A percentile compares a stretch with the other conserved stretches of the same genome.
phyloP scores from a whole-genome alignment of 2,329 filamentous ascomycete genomes.

The Epichloe glyceriae region DNA sequence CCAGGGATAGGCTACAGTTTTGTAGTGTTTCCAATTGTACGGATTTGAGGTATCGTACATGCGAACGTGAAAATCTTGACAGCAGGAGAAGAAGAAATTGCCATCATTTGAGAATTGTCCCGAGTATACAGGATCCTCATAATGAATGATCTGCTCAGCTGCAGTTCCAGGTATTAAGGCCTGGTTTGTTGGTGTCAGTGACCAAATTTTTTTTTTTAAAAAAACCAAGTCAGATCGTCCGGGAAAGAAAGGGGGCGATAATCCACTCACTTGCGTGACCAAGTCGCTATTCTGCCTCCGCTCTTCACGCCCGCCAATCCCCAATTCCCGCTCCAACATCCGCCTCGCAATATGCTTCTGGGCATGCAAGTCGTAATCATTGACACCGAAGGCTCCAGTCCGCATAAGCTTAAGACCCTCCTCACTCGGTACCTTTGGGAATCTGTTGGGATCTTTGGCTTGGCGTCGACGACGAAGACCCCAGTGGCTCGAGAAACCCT shows the following conservation, averaged over 20 bases:
- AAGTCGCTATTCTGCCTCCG: conserved; percentile 49
- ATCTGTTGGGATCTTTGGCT: conserved; percentile 41
- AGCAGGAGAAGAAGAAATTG: conserved; percentile 90
- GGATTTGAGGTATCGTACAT: conserved; percentile 98
- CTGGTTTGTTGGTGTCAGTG: conserved; percentile 24
- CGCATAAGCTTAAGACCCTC: conserved; percentile 68
- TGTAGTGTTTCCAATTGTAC: conserved; percentile 93
- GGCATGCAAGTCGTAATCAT: conserved; percentile 38
- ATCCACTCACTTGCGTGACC: conserved; percentile 48
- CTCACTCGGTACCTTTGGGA: conserved; percentile 76
- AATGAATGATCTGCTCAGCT: conserved; percentile 80
- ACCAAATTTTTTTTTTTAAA: neutral
- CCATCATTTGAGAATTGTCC: conserved; percentile 95
- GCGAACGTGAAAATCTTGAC: conserved; percentile 84
- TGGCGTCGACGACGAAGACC: conserved; percentile 29
- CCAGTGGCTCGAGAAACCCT: conserved; percentile 24
- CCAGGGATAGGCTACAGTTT: conserved; percentile 70
- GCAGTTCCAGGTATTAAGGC: conserved; percentile 63
- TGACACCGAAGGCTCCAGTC: conserved; percentile 66
- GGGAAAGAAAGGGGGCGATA: no score
- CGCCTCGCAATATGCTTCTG: conserved; percentile 53
- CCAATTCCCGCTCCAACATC: conserved; percentile 72
- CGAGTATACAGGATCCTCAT: conserved; percentile 76
- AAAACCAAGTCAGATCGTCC: neutral
- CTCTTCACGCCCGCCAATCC: conserved; percentile 47